Evolutionary conservation across 306 rosid genomes (phyloP), one percentile per base, ranked within the genome.

Genomic region (Lithocarpus polystachyus): DNA sequence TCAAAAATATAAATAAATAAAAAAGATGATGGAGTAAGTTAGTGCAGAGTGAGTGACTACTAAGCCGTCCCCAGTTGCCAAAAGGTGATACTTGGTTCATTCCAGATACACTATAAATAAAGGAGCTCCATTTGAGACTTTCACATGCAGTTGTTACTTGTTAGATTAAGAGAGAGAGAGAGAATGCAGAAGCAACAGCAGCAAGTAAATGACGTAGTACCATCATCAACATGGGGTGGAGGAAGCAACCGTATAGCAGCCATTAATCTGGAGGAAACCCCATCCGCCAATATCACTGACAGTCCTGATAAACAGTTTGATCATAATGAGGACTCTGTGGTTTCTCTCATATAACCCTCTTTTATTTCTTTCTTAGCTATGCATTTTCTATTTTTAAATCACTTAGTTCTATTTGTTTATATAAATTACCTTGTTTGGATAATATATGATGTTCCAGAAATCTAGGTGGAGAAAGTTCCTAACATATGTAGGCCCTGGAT

Each of bases 401-500:
- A 45, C 14, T 9, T 12, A 45, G 15, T 45, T 11, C 14, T 45
- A 12, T 45, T 11, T 11, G 14, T 45, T 45, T 45, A 12, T 9
- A 45, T 45, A 45, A 45, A 53, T 6, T 54, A 35, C 3, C 29
- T 43, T 57, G 8, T 11, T 7, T n/a, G 54, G 29, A 7, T 40
- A 20, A 4, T 52, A 79, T 52, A 31, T 19, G 28, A 61, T 72
- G 71, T 68, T 75, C 17, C 65, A 92, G 92, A 89, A 83, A 64
- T 84, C 88, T 48, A 88, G 92, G 61, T 90, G 98, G 97, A 90
- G 77, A 71, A 92, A 88, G 79, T 90, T 92, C 56, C 74, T 92
- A 45, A 29, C 87, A 12, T 57, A 80, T 73, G 89, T 92, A 0
- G 98, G 98, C 37, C 98, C 97, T 55, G 94, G 98, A 18, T 94